Conservation (phyloP, 2,329 filamentous ascomycete genomes). For the Raffaelea arxii region DNA sequence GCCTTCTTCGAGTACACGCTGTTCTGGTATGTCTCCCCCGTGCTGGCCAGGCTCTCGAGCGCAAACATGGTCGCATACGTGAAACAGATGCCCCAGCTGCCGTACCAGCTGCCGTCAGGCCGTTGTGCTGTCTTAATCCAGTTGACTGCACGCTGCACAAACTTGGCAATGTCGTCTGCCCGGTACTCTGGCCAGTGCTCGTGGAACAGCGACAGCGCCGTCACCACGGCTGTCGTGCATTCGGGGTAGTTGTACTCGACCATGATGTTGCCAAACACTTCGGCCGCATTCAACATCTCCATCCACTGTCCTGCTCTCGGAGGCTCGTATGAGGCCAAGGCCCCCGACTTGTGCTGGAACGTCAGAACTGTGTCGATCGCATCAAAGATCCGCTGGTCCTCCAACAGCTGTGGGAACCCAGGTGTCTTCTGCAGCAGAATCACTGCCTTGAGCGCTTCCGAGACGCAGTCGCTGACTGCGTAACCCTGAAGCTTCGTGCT, state of each 20-base stretch:
- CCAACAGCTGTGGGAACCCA: constrained; percentile 63
- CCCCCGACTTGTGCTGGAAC: constrained; percentile 81
- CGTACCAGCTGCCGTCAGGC: constrained; percentile 90
- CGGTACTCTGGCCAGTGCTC: constrained; percentile 76
- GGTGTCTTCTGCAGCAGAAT: constrained; percentile 70
- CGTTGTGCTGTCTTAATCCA: constrained; percentile 78
- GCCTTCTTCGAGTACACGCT: constrained; percentile 61
- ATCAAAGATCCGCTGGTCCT: constrained; percentile 71
- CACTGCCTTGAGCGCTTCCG: constrained; percentile 80
- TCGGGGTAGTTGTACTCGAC: constrained; percentile 97
- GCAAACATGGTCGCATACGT: constrained; percentile 97
- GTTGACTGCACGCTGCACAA: constrained; percentile 62
- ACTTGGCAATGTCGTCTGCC: constrained; percentile 59
- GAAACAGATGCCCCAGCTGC: constrained; percentile 96
- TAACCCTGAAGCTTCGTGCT: constrained; percentile 90
- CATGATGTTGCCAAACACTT: constrained; percentile 97
- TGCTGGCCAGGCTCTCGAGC: constrained; percentile 70
- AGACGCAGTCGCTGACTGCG: constrained; percentile 88
- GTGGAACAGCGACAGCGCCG: constrained; percentile 72
- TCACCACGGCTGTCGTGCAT: constrained; percentile 92
- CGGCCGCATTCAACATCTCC: constrained; percentile 86
- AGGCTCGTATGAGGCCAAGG: constrained; percentile 83
- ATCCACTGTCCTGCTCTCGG: constrained; percentile 67
- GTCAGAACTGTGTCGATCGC: constrained; percentile 83
- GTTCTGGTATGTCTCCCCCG: constrained; percentile 73